Evolutionary conservation across 495 filamentous ascomycete species (phyloP).

Genomic region (Glutinoglossum americanum): DNA sequence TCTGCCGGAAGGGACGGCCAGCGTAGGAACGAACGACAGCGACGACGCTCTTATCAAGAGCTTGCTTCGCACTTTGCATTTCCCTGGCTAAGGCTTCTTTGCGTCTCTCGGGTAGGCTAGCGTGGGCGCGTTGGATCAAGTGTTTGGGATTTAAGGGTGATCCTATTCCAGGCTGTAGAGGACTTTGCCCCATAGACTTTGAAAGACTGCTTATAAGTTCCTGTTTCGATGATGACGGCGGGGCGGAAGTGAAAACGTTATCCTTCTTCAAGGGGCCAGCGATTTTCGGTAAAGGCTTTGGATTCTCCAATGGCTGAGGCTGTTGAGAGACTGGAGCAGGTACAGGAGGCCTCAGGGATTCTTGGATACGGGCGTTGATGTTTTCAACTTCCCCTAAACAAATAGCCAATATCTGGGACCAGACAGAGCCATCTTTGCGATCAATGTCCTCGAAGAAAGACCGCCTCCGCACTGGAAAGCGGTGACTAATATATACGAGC

Average conservation of each 20-base stretch:
- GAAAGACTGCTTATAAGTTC: slow-evolving; percentile 23
- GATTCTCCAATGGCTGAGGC: neutral
- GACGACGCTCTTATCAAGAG: slow-evolving; percentile 17
- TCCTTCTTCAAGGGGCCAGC: slow-evolving; percentile 32
- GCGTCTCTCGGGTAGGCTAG: slow-evolving; percentile 22
- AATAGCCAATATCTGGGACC: slow-evolving; percentile 51
- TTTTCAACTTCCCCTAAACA: slow-evolving; percentile 44
- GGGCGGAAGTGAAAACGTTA: slow-evolving; percentile 31
- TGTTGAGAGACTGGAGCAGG: neutral
- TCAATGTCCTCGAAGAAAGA: slow-evolving; percentile 79
- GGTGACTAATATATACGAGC: slow-evolving; percentile 52
- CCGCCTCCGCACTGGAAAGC: slow-evolving; percentile 49
- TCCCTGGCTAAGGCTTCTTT: slow-evolving; percentile 22
- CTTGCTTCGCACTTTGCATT: slow-evolving; percentile 18
- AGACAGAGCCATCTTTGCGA: slow-evolving; percentile 52
- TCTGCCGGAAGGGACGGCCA: slow-evolving; percentile 50
- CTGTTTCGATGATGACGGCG: slow-evolving; percentile 25
- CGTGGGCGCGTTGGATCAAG: slow-evolving; percentile 9
- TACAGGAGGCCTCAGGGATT: slow-evolving; percentile 9
- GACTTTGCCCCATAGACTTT: slow-evolving; percentile 18
- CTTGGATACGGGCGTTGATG: slow-evolving; percentile 38
- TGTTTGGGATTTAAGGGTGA: neutral
- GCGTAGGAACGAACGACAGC: slow-evolving; percentile 27
- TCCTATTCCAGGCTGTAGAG: neutral
- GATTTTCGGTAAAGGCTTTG: slow-evolving; percentile 25